phyloP scores from a whole-genome alignment of 306 rosid genomes.

The Vigna unguiculata region DNA sequence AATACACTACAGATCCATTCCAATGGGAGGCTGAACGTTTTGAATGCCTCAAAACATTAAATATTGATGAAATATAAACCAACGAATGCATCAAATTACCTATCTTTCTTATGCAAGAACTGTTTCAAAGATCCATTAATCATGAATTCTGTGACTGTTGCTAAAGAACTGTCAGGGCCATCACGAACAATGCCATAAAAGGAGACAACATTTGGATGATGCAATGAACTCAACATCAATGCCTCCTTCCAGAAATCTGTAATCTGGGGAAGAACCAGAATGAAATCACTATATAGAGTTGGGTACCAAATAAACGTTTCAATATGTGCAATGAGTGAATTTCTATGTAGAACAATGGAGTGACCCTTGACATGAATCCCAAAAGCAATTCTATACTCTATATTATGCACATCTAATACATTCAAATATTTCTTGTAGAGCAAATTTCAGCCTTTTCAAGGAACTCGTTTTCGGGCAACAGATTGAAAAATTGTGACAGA shows the following conservation, averaged over 20 bases:
- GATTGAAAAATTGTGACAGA: constrained; percentile 23
- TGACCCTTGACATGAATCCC: constrained; percentile 32
- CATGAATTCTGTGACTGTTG: constrained; percentile 99
- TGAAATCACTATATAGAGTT: constrained; percentile 41
- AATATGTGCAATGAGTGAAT: constrained; percentile 2
- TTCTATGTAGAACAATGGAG: constrained; percentile 2
- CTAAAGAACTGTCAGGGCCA: constrained; percentile 98
- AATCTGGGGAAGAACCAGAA: constrained; percentile 60
- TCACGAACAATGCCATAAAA: constrained; percentile 98
- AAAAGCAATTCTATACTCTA: constrained; percentile 24
- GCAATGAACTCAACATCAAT: constrained; percentile 88
- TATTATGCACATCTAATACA: neutral
- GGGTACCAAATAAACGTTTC: constrained; percentile 10
- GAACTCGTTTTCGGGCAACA: constrained; percentile 16
- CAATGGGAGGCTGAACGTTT: constrained; percentile 13
- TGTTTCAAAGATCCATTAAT: constrained; percentile 97
- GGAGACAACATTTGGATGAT: constrained; percentile 98
- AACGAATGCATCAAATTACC: constrained; percentile 55
- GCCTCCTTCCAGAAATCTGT: constrained; percentile 99
- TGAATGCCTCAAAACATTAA: constrained; percentile 21
- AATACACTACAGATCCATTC: constrained; percentile 27
- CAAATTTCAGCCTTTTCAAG: constrained; percentile 12
- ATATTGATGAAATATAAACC: constrained; percentile 31
- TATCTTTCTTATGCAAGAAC: constrained; percentile 97
- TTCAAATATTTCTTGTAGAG: constrained; percentile 13